Base-by-base conservation (phyloP, 441 rosid genomes). In the Dalechampia spathulata region DNA sequence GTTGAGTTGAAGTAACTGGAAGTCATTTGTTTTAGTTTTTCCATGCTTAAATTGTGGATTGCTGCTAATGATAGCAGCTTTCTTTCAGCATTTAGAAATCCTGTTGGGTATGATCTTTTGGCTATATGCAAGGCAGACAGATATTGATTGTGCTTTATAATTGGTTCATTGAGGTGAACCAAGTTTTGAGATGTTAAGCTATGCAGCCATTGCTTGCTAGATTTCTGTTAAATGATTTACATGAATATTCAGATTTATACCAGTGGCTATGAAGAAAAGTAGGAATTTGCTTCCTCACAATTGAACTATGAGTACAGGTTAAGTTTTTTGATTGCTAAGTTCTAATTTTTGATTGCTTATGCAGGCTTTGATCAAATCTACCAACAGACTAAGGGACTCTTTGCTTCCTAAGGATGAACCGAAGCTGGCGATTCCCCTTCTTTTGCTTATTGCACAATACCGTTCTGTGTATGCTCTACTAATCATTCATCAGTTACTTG, bases 401-500 rank as follows among this genome's bases (percentile, higher is more conserved):
- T 78, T 95, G 76, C 90, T 91, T 61, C 81, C 99, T 8, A 89
- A 81, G 80, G 99, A 91, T 76, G 98, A 95, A 66, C 94, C 95
- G 36, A 95, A 86, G 77, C 69, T 91, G 75, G 99, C 98, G 28
- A 71, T 89, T 58, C 97, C 98, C 23, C 93, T 95, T 67, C 69
- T 95, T 69, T 67, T 95, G 60, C 95, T 95, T 72, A 74, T 95
- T 50, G 97, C 99, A 52, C 99, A 95, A 69, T 96, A 95, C 66
- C 92, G 97, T 66, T 89, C 99, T 54, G 73, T 91, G 99, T 92
- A 85, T 79, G 99, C 65, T 71, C 50, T 64, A 47, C 49, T 41
- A 27, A 50, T 54, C 60, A 36, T 63, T 30, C 34, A 4, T 30
- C 34, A 30, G 34, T n/a, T n/a, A n/a, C n/a, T n/a, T n/a, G n/a